Percentiles rank a stretch among this genome's conserved stretches.
These are phyloP conservation scores for Pseudocercospora ulei DNA, from an alignment of 2,329 filamentous ascomycete genomes.

Conservation along the genomic window DNA sequence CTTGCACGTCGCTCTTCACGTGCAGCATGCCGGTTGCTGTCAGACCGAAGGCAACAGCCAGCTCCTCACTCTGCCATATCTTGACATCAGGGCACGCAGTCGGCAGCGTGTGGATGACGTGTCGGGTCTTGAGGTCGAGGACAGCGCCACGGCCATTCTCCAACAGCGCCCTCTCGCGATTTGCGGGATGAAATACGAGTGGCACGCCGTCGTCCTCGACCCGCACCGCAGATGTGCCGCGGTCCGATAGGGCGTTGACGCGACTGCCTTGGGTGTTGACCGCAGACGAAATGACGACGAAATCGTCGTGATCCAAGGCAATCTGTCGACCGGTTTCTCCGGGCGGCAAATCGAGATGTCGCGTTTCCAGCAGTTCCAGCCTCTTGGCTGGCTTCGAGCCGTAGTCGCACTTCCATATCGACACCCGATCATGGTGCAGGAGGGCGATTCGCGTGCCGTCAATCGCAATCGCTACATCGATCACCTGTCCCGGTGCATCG, in stretches of 20 bases:
- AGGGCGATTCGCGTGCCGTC: conserved; percentile 59
- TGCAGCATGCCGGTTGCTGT: conserved; percentile 62
- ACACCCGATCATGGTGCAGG: conserved; percentile 56
- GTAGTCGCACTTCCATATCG: conserved; percentile 60
- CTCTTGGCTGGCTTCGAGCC: conserved; percentile 45
- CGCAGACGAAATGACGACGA: conserved; percentile 31
- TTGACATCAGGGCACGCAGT: conserved; percentile 26
- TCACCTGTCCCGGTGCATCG: conserved; percentile 49
- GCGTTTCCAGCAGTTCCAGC: conserved; percentile 34
- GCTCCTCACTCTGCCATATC: conserved; percentile 34
- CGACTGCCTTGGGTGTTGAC: conserved; percentile 17
- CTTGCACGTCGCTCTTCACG: conserved; percentile 46
- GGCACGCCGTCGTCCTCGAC: conserved; percentile 8
- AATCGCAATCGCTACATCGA: conserved; percentile 65
- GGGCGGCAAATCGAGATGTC: conserved; percentile 17
- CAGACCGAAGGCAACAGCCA: conserved; percentile 50
- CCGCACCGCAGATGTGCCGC: conserved; percentile 15
- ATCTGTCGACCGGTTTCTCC: conserved; percentile 38
- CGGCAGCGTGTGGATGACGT: conserved; percentile 20
- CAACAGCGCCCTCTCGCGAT: conserved; percentile 23
- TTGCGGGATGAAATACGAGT: conserved; percentile 16
- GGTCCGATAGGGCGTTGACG: conserved; percentile 14
- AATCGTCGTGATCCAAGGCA: conserved; percentile 37
- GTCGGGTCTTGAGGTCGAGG: conserved; percentile 11
- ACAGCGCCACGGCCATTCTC: conserved; percentile 20